Percentiles rank a stretch among this genome's conserved stretches.
phyloP scores from a whole-genome alignment of 495 filamentous ascomycete genomes.

The Xylaria telfairii region DNA sequence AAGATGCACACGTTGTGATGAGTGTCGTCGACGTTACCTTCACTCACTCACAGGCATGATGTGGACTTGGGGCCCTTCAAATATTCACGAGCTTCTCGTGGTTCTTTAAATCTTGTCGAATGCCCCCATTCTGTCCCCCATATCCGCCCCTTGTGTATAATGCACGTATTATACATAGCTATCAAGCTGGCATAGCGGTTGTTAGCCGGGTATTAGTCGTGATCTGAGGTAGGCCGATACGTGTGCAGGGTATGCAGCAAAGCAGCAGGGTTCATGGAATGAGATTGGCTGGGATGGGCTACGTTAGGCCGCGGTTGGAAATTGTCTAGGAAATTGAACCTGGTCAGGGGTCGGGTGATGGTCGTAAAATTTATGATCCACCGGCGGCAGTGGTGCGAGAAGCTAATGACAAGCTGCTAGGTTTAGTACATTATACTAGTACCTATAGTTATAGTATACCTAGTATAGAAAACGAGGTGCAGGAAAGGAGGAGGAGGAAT shows the following conservation, averaged over 20 bases:
- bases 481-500: not conserved
- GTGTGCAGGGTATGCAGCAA: conserved; percentile 8
- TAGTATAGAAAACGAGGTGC: too few relatives aligned
- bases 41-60: too few relatives aligned
- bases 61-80: not conserved
- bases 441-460: not conserved
- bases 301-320: conserved; percentile 19
- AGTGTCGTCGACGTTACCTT: not conserved
- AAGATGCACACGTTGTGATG: not conserved
- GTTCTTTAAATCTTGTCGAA: conserved; percentile 4
- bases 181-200: not conserved
- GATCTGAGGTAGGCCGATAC: conserved; percentile 4
- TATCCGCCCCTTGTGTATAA: conserved; percentile 11
- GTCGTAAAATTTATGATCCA: conserved; percentile 15
- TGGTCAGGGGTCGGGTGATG: conserved; percentile 24
- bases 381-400: not conserved
- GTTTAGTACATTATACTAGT: not conserved
- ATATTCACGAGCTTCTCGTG: not conserved
- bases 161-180: conserved; percentile 5
- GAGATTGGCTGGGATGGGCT: conserved; percentile 17
- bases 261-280: conserved; percentile 15
- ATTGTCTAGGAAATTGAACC: conserved; percentile 18
- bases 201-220: not conserved
- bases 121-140: not conserved
- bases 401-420: not conserved